Percentiles rank a stretch among this genome's conserved stretches.
These are phyloP conservation scores for Luvunga scandens DNA, from an alignment of 345 rosid species.

Conservation along the genomic window DNA sequence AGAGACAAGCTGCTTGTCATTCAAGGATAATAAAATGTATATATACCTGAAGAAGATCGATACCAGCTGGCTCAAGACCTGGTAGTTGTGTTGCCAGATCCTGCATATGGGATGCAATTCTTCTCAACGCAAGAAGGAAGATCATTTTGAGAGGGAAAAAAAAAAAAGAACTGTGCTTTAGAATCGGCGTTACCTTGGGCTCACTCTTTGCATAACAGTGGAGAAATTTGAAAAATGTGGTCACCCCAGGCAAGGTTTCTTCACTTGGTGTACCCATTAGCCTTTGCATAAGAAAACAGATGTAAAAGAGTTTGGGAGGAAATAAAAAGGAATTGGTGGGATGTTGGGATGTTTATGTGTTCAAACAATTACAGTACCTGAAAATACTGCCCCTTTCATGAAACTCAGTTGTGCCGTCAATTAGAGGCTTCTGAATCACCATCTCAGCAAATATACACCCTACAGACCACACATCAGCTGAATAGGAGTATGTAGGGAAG, in stretches of 20 bases:
- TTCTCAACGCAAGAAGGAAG: background rate
- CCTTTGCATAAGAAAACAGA: background rate
- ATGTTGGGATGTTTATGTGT: background rate
- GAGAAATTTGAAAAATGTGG: background rate
- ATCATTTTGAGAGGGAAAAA: no score
- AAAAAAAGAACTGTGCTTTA: no score
- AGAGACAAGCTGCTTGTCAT: no score
- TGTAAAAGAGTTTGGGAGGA: background rate
- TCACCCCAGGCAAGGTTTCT: slow-evolving; percentile 1
- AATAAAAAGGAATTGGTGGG: background rate
- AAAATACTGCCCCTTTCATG: background rate
- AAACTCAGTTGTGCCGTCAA: background rate
- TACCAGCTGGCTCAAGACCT: background rate
- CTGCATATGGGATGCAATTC: background rate
- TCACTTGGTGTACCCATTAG: background rate
- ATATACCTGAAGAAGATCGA: background rate
- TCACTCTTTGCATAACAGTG: background rate
- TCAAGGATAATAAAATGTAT: background rate
- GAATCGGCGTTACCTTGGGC: background rate
- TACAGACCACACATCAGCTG: background rate
- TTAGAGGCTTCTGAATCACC: background rate
- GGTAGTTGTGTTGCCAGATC: background rate
- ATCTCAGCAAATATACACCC: slow-evolving; percentile 6
- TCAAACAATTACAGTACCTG: background rate
- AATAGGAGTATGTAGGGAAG: background rate